Conservation (phyloP, 169 alveolate genomes). For the Eimeria zaria region DNA sequence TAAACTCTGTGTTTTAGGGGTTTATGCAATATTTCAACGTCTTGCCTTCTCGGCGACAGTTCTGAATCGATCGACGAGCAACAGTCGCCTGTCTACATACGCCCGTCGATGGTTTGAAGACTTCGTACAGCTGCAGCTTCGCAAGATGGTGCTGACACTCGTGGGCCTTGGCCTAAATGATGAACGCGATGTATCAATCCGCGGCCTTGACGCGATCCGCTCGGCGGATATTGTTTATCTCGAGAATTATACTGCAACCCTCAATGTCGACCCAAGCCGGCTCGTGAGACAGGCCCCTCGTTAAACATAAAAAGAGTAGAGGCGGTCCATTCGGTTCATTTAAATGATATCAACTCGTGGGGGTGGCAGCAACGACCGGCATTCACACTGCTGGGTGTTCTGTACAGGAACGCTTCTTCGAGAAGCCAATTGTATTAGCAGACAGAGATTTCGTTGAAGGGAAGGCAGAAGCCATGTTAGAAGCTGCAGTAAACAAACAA, state of each 20-base stretch:
- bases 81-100: not conserved
- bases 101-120: not conserved
- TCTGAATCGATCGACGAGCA: conserved; percentile 34
- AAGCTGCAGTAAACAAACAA: conserved; percentile 87
- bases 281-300: conserved; percentile 82
- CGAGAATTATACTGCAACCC: conserved; percentile 94
- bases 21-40: not conserved
- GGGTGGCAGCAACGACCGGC: not conserved
- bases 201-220: conserved; percentile 91
- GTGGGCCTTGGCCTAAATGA: conserved; percentile 95
- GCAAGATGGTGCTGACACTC: conserved; percentile 88
- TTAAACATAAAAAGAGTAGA: not conserved
- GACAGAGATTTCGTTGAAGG: conserved; percentile 95
- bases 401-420: conserved; percentile 81
- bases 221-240: conserved; percentile 91
- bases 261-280: conserved; percentile 89
- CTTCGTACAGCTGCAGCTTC: not conserved
- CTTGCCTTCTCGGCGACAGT: not conserved
- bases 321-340: not conserved
- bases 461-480: conserved; percentile 90
- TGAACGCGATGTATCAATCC: conserved; percentile 92
- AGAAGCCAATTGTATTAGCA: conserved; percentile 87
- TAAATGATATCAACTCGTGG: not conserved
- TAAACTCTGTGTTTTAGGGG: not conserved
- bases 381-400: not conserved